Evolutionary conservation across 2,329 filamentous ascomycete genomes (phyloP).

Genomic region (Colletotrichum sp.): DNA sequence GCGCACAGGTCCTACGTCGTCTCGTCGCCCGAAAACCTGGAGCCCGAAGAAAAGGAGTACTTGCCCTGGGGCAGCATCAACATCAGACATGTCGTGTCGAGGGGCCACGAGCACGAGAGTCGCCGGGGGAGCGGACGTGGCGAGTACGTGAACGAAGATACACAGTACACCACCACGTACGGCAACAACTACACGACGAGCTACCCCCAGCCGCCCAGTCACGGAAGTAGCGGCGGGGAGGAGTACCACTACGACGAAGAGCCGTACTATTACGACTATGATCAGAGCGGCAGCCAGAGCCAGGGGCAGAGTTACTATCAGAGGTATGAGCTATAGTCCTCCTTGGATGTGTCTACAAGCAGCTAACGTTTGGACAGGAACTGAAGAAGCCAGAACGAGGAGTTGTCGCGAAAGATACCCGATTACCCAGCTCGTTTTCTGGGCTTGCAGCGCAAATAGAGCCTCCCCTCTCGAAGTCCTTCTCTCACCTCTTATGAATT

Average conservation of each 20-base stretch:
- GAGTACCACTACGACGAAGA: conserved; percentile 37
- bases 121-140: conserved; percentile 45
- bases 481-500: background rate
- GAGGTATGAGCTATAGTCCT: background rate
- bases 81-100: conserved; percentile 58
- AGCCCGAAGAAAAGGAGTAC: conserved; percentile 58
- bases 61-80: conserved; percentile 76
- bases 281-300: conserved; percentile 11
- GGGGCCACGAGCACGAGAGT: conserved; percentile 55
- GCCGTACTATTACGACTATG: conserved; percentile 23
- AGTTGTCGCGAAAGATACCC: background rate
- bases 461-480: background rate
- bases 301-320: background rate
- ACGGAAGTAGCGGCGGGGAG: conserved; percentile 36
- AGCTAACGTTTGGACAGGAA: background rate
- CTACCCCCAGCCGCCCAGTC: conserved; percentile 32
- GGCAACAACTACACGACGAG: background rate
- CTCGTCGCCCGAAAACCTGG: conserved; percentile 62
- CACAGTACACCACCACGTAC: conserved; percentile 32
- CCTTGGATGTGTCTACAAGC: background rate
- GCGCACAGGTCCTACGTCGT: conserved; percentile 70
- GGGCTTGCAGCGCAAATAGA: background rate
- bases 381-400: background rate
- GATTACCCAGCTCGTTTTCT: background rate
- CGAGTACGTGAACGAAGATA: conserved; percentile 40